Conservation (phyloP, 2,329 filamentous ascomycete genomes). For the Cladophialophora immunda region DNA sequence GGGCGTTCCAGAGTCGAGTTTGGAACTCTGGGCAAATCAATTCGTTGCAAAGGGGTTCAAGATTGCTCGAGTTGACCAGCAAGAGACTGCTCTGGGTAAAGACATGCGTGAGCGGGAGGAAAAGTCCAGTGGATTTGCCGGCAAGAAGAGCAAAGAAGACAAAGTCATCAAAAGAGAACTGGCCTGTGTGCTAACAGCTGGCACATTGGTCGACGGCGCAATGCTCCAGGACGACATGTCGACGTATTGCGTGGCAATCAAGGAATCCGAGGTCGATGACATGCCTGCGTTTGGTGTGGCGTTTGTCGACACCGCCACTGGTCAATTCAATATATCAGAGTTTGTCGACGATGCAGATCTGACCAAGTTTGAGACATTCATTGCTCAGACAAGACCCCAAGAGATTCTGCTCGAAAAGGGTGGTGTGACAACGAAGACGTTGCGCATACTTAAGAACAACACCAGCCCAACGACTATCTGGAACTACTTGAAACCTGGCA, state of each 20-base stretch:
- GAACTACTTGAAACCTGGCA: constrained; percentile 87
- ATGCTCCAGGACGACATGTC: constrained; percentile 99
- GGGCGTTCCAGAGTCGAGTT: constrained; percentile 90
- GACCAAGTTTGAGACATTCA: constrained; percentile 96
- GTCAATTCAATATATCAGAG: constrained; percentile 91
- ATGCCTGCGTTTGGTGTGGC: constrained; percentile 87
- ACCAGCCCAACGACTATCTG: constrained; percentile 91
- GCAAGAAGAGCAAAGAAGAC: constrained; percentile 72
- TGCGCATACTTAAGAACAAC: constrained; percentile 96
- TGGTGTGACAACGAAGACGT: constrained; percentile 82
- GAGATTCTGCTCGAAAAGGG: constrained; percentile 92
- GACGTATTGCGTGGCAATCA: constrained; percentile 94
- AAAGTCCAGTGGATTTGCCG: constrained; percentile 48
- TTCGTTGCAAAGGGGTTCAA: constrained; percentile 99
- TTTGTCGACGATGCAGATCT: constrained; percentile 92
- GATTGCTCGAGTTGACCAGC: constrained; percentile 94
- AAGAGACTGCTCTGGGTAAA: constrained; percentile 93
- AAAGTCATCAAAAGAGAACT: constrained; percentile 94
- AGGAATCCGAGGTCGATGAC: constrained; percentile 75
- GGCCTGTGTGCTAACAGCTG: constrained; percentile 87
- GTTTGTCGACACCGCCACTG: constrained; percentile 94
- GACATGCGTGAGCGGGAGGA: constrained; percentile 96
- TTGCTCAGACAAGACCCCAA: constrained; percentile 88
- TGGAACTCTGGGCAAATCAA: constrained; percentile 98
- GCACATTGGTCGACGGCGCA: constrained; percentile 90